These are phyloP conservation scores for Saccharomyces hybrid DNA, from an alignment of 1,139 yeast species.

Conservation along the genomic window DNA sequence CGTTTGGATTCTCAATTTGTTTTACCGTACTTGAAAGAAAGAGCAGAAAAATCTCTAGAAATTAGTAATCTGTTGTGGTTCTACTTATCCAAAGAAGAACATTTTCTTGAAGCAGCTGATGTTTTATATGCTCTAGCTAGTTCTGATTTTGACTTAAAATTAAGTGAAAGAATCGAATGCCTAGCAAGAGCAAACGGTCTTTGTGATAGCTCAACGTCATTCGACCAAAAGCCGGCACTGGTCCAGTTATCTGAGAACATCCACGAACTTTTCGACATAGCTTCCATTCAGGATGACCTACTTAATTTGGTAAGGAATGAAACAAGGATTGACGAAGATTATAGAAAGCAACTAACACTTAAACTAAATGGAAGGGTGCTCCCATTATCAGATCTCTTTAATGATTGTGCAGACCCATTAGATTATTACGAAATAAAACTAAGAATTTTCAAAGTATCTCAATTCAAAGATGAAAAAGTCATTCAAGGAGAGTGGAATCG, in stretches of 20 bases:
- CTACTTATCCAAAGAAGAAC: conserved; percentile 76
- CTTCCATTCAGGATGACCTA: conserved; percentile 80
- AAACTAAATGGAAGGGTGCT: conserved; percentile 58
- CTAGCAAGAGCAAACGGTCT: conserved; percentile 89
- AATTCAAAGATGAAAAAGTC: conserved; percentile 66
- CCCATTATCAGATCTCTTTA: conserved; percentile 71
- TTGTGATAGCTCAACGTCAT: conserved; percentile 79
- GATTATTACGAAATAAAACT: conserved; percentile 81
- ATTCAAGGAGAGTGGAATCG: conserved; percentile 65
- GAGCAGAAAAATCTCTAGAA: conserved; percentile 56
- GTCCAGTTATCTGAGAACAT: conserved; percentile 61
- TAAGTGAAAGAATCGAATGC: conserved; percentile 75
- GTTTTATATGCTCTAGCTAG: conserved; percentile 67
- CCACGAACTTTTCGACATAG: conserved; percentile 78
- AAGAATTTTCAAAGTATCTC: conserved; percentile 72
- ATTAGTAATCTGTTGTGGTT: conserved; percentile 84
- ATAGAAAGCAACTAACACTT: conserved; percentile 40
- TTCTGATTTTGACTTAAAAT: conserved; percentile 62
- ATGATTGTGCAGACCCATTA: conserved; percentile 78
- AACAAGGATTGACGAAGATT: conserved; percentile 39
- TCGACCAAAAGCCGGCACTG: conserved; percentile 67
- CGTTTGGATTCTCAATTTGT: conserved; percentile 77
- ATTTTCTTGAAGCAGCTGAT: conserved; percentile 74
- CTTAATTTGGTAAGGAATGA: conserved; percentile 54
- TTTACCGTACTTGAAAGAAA: conserved; percentile 67